phyloP scores from a whole-genome alignment of 2,329 filamentous ascomycete species.

The Helicocarpus griseus region DNA sequence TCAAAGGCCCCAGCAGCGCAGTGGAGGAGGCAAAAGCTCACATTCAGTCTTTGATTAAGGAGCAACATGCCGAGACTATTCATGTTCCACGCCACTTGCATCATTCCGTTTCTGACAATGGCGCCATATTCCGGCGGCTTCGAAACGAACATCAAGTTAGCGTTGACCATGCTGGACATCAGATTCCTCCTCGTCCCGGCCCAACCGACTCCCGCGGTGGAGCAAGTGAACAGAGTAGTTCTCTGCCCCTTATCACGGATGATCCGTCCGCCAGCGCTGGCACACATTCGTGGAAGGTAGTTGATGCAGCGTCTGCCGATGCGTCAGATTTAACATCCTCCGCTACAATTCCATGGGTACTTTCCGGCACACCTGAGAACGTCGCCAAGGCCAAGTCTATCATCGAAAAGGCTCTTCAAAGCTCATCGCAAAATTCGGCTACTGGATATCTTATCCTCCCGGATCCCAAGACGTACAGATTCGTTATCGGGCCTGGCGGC shows the following conservation, averaged over 20 bases:
- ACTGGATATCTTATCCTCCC: slow-evolving; percentile 84
- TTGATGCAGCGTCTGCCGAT: slow-evolving; percentile 41
- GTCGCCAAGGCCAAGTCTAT: slow-evolving; percentile 70
- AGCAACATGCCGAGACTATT: slow-evolving; percentile 81
- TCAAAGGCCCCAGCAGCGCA: slow-evolving; percentile 66
- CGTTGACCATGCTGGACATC: slow-evolving; percentile 79
- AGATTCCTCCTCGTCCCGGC: slow-evolving; percentile 59
- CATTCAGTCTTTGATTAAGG: slow-evolving; percentile 65
- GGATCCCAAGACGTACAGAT: slow-evolving; percentile 79
- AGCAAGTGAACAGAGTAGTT: slow-evolving; percentile 45
- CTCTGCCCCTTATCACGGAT: slow-evolving; percentile 90
- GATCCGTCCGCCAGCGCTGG: slow-evolving; percentile 56
- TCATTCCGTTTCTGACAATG: slow-evolving; percentile 71
- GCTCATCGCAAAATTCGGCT: slow-evolving; percentile 42
- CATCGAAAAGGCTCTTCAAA: slow-evolving; percentile 62
- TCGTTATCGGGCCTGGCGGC: slow-evolving; percentile 80
- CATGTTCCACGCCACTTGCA: slow-evolving; percentile 73
- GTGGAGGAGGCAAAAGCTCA: slow-evolving; percentile 82
- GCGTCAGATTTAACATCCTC: slow-evolving; percentile 21
- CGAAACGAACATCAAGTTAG: slow-evolving; percentile 79
- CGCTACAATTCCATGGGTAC: slow-evolving; percentile 64
- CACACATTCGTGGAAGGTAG: slow-evolving; percentile 72
- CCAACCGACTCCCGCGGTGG: slow-evolving; percentile 41
- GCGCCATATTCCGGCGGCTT: slow-evolving; percentile 85
- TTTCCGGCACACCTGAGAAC: slow-evolving; percentile 68